Base-by-base conservation (phyloP, 306 rosid genomes). In the Prunus armeniaca region DNA sequence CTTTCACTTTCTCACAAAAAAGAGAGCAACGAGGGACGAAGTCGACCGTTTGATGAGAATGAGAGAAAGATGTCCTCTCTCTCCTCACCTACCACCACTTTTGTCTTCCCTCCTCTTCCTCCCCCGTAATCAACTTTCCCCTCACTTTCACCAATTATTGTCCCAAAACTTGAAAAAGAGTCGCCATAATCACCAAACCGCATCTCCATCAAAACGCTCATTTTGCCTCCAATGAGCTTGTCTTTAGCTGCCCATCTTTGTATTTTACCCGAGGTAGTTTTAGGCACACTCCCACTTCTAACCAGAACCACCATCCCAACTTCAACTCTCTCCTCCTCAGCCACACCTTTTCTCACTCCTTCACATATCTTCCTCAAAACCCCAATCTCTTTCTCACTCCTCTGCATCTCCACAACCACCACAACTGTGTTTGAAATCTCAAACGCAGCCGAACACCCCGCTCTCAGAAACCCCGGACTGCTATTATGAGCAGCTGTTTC, bases 231-330 rank as follows among this genome's bases (percentile, higher is more conserved):
- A 34, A 65, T 65, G 20, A 91, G 80, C 82, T 72, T 88, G 71
- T 91, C 84, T 83, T 77, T 88, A 9, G 90, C 86, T 10, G 67
- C 85, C 89, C 85, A 81, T 78, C 97, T 84, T 56, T 82, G 86
- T 56, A 91, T 69, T 65, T 91, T 93, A 1, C 98, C 98, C 3
- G 93, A 93, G 60, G 96, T 89, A 2, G 97, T 93, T 81, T 91
- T 93, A 0, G 98, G 96, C 49, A 93, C 75, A 22, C 86, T 43
- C 32, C 81, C 90, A 56, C 82, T 87, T 61, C 67, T 79, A 13
- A 91, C 97, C 77, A 91, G 73, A 74, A 86, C 92, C 81, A 88
- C 90, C 78, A 82, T 38, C 18, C 86, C 97, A 79, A 91, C 43
- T 24, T 82, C 90, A 3, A 90, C 79, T 28, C 77, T 71, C 79